A percentile compares a stretch with the other conserved stretches of the same genome.
Conservation (phyloP, 495 filamentous ascomycete genomes). For the Talaromyces thailandensis region DNA sequence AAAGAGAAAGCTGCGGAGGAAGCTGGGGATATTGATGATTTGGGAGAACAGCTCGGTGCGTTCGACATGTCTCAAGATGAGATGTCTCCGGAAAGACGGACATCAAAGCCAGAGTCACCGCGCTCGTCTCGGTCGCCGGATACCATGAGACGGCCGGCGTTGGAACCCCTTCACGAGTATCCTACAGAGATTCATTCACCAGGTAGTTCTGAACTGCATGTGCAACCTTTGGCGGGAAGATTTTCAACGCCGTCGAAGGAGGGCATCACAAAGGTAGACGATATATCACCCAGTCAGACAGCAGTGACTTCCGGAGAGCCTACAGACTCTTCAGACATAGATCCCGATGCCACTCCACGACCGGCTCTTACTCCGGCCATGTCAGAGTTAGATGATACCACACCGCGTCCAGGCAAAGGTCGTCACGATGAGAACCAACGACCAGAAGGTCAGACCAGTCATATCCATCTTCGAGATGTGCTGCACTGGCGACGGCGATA, state of each 20-base stretch:
- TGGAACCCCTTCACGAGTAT: constrained; percentile 6
- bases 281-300: background rate
- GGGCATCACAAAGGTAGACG: background rate
- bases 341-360: constrained; percentile 6
- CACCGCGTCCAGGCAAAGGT: background rate
- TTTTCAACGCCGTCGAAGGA: constrained; percentile 3
- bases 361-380: constrained; percentile 6
- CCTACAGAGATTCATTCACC: constrained; percentile 3
- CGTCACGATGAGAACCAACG: background rate
- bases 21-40: constrained; percentile 15
- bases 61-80: constrained; percentile 34
- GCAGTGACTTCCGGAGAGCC: background rate
- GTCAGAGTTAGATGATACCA: background rate
- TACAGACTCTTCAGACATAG: constrained; percentile 1
- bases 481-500: constrained; percentile 2
- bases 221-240: background rate
- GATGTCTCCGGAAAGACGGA: constrained; percentile 33
- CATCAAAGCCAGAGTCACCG: constrained; percentile 39
- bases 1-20: constrained; percentile 18
- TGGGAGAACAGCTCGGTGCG: constrained; percentile 27
- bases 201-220: background rate
- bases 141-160: background rate
- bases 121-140: constrained; percentile 47
- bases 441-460: background rate
- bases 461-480: constrained; percentile 2